These are phyloP conservation scores for Babesia divergens DNA, from an alignment of 169 alveolate species.

Conservation along the genomic window DNA sequence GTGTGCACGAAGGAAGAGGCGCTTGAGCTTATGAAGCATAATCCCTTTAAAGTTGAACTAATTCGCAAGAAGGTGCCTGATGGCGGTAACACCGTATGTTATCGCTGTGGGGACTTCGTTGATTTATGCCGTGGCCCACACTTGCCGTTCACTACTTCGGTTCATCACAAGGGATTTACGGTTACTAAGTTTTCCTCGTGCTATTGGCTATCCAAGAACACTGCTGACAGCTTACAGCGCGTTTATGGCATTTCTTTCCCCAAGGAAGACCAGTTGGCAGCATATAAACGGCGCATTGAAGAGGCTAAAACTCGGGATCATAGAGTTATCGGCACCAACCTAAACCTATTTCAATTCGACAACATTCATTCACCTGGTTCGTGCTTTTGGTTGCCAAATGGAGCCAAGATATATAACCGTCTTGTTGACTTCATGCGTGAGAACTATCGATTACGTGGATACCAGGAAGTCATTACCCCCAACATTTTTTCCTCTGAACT, in stretches of 20 bases:
- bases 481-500: constrained; percentile 91
- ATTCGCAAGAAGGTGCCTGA: constrained; percentile 94
- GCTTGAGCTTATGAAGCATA: constrained; percentile 91
- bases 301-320: constrained; percentile 99
- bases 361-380: constrained; percentile 84
- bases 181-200: constrained; percentile 95
- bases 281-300: constrained; percentile 87
- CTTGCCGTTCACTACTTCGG: constrained; percentile 91
- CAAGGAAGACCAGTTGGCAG: constrained; percentile 89
- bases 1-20: constrained; percentile 95
- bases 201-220: constrained; percentile 96
- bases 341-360: constrained; percentile 93
- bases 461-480: constrained; percentile 95
- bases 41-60: constrained; percentile 96
- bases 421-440: constrained; percentile 91
- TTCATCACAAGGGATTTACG: constrained; percentile 87
- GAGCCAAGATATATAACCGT: constrained; percentile 95
- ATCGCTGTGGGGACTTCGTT: constrained; percentile 96
- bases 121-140: constrained; percentile 99
- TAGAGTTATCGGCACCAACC: constrained; percentile 91
- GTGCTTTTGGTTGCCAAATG: constrained; percentile 96
- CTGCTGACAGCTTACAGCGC: constrained; percentile 95
- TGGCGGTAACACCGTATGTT: constrained; percentile 91
- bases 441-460: constrained; percentile 66
- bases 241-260: constrained; percentile 99